Conservation (phyloP, 1,139 yeast genomes). For the Hansenula sp. region DNA sequence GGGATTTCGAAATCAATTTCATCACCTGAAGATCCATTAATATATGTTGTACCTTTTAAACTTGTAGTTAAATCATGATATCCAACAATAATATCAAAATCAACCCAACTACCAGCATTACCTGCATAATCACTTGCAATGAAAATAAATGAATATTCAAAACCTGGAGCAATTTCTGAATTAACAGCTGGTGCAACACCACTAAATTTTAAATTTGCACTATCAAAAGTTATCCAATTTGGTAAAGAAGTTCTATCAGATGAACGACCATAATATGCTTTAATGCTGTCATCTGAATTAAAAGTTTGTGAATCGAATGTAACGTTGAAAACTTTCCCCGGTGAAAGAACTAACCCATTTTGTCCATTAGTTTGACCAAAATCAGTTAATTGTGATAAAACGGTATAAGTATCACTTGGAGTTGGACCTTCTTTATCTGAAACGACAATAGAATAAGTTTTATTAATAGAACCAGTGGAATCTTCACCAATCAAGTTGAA, state of each 20-base stretch:
- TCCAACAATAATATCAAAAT: conserved; percentile 75
- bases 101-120: conserved; percentile 65
- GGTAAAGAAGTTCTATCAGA: conserved; percentile 85
- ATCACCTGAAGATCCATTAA: conserved; percentile 66
- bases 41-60: conserved; percentile 37
- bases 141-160: conserved; percentile 63
- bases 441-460: conserved; percentile 53
- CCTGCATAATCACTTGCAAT: conserved; percentile 80
- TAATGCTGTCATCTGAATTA: conserved; percentile 39
- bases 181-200: conserved; percentile 89
- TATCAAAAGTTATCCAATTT: conserved; percentile 75
- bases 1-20: conserved; percentile 59
- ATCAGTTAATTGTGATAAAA: conserved; percentile 46
- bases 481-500: conserved; percentile 66
- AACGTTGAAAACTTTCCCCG: conserved; percentile 62
- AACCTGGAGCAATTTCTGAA: conserved; percentile 84
- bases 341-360: conserved; percentile 67
- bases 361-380: conserved; percentile 70
- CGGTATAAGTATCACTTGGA: conserved; percentile 29
- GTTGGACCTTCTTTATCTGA: conserved; percentile 50
- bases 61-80: conserved; percentile 77
- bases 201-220: conserved; percentile 57
- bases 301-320: conserved; percentile 60
- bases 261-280: conserved; percentile 83
- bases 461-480: conserved; percentile 39